Evolutionary conservation across 305 asterid genomes (phyloP).

Genomic region (Andrographis paniculata): DNA sequence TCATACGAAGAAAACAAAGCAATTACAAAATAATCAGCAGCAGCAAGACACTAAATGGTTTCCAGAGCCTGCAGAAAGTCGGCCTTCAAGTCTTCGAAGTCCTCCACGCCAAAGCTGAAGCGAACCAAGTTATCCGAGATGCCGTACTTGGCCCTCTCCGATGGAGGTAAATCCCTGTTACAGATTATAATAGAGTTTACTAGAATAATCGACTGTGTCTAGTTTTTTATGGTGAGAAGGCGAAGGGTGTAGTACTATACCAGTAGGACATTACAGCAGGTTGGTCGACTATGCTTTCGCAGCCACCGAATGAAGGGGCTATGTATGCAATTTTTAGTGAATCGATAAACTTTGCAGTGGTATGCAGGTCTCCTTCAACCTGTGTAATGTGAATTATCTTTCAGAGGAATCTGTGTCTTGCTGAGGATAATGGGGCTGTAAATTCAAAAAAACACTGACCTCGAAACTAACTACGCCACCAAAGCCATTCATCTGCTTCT

Average conservation of each 20-base stretch:
- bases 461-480: slow-evolving; percentile 98
- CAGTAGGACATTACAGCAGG: slow-evolving; percentile 99
- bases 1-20: neutral
- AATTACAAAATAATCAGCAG: slow-evolving; percentile 14
- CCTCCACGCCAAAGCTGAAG: slow-evolving; percentile 97
- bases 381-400: slow-evolving; percentile 13
- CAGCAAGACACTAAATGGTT: slow-evolving; percentile 44
- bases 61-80: slow-evolving; percentile 93
- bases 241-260: slow-evolving; percentile 23
- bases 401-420: slow-evolving; percentile 8
- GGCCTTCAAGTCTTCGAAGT: slow-evolving; percentile 70
- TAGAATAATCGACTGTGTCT: neutral
- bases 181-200: slow-evolving; percentile 4
- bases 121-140: slow-evolving; percentile 92
- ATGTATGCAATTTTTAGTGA: slow-evolving; percentile 79
- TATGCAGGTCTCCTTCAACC: slow-evolving; percentile 85
- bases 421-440: neutral
- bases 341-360: slow-evolving; percentile 78
- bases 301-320: slow-evolving; percentile 97
- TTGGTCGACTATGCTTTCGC: slow-evolving; percentile 96
- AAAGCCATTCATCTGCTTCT: slow-evolving; percentile 91
- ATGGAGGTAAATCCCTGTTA: slow-evolving; percentile 60
- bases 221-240: neutral
- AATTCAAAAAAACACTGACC: slow-evolving; percentile 41
- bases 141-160: slow-evolving; percentile 67